These are phyloP conservation scores for Rutstroemia sp. DNA, from an alignment of 2,329 filamentous ascomycete species.

Conservation along the genomic window DNA sequence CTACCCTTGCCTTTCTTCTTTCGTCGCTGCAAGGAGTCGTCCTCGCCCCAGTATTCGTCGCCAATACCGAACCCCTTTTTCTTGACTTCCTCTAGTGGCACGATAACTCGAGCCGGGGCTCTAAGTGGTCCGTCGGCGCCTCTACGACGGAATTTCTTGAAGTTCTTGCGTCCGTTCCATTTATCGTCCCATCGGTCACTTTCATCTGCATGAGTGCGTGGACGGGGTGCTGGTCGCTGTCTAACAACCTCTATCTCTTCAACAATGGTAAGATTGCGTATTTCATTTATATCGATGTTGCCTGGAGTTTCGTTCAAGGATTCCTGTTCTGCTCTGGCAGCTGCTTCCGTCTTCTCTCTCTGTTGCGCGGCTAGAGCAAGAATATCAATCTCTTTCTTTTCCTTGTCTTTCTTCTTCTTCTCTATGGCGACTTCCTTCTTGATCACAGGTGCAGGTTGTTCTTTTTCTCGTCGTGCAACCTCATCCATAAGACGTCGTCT, in stretches of 20 bases:
- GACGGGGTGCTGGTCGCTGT: conserved; percentile 25
- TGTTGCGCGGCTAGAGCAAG: conserved; percentile 56
- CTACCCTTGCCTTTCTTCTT: conserved; percentile 25
- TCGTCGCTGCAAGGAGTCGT: conserved; percentile 30
- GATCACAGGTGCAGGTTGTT: conserved; percentile 19
- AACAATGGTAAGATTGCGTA: conserved; percentile 67
- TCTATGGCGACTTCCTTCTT: conserved; percentile 12
- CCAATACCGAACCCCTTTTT: conserved; percentile 51
- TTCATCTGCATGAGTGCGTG: conserved; percentile 30
- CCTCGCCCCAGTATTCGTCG: conserved; percentile 46
- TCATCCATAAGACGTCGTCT: conserved; percentile 61
- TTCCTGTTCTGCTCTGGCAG: conserved; percentile 45
- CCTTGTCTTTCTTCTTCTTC: conserved; percentile 18
- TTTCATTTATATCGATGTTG: conserved; percentile 61
- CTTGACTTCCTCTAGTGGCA: conserved; percentile 54
- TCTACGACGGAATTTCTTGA: conserved; percentile 73
- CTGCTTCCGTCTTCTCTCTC: conserved; percentile 57
- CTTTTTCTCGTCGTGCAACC: conserved; percentile 37
- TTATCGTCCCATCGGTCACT: conserved; percentile 70
- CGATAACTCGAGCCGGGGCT: conserved; percentile 37
- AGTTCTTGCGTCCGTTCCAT: conserved; percentile 95
- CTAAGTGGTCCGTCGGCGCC: conserved; percentile 38
- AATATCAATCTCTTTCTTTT: conserved; percentile 53
- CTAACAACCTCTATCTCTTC: conserved; percentile 64
- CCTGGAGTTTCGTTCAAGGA: conserved; percentile 50